A percentile compares a stretch with the other conserved stretches of the same genome.
These are phyloP conservation scores for Neofusicoccum cordaticola DNA, from an alignment of 2,329 filamentous ascomycete genomes.

Conservation along the genomic window DNA sequence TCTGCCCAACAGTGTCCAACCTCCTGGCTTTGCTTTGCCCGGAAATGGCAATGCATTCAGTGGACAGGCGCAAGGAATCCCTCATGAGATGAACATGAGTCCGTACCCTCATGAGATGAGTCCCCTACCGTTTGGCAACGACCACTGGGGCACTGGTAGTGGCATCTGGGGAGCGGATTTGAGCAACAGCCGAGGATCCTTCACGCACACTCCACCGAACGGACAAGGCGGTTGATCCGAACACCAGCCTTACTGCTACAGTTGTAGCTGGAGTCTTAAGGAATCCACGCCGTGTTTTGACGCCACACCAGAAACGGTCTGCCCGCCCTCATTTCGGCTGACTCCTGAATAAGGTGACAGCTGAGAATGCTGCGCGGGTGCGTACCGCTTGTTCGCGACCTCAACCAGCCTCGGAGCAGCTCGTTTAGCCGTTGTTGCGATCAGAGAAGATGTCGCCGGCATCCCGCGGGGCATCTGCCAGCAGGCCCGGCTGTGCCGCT, in stretches of 20 bases:
- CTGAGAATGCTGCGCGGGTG: neutral
- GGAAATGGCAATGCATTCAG: slow-evolving; percentile 15
- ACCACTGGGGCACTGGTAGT: slow-evolving; percentile 35
- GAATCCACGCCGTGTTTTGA: neutral
- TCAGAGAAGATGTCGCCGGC: neutral
- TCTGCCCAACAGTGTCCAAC: slow-evolving; percentile 1
- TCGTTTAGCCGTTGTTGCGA: neutral
- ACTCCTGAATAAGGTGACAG: neutral
- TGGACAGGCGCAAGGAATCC: slow-evolving; percentile 22
- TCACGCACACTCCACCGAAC: slow-evolving; percentile 31
- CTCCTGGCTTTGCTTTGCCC: neutral
- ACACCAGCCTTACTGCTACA: neutral
- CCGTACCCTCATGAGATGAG: slow-evolving; percentile 28
- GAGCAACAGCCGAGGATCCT: slow-evolving; percentile 29
- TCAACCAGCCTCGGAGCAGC: neutral
- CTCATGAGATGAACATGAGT: slow-evolving; percentile 31
- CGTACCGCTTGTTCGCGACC: neutral
- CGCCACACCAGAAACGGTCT: neutral
- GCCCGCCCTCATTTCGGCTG: neutral
- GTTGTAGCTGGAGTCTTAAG: neutral
- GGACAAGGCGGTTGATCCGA: slow-evolving; percentile 37
- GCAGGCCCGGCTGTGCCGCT: neutral
- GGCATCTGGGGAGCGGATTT: slow-evolving; percentile 38
- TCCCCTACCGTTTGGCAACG: slow-evolving; percentile 40
- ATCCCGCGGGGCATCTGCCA: neutral